Evolutionary conservation across 176 grass and related monocot genomes (phyloP).

Genomic region (Oryza glumipatula): DNA sequence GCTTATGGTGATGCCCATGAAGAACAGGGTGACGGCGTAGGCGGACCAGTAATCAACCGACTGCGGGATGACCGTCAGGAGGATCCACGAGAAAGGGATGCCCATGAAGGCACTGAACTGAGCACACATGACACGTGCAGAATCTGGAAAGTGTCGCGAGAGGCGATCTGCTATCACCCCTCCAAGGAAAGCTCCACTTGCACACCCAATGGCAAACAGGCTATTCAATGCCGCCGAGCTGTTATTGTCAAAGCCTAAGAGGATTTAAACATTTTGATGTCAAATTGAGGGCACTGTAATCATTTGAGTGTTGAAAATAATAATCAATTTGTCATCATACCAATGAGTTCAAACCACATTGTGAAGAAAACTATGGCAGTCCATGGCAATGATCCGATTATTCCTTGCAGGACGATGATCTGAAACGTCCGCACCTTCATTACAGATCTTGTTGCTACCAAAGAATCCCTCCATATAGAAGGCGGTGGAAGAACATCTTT

Average conservation of each 20-base stretch:
- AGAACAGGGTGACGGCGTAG: constrained; percentile 62
- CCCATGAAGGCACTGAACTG: constrained; percentile 98
- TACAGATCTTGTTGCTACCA: constrained; percentile 74
- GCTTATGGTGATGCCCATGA: constrained; percentile 83
- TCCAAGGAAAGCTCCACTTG: constrained; percentile 69
- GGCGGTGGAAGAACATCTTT: constrained; percentile 54
- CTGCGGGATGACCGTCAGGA: constrained; percentile 68
- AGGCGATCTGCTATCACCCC: constrained; percentile 75
- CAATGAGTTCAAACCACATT: constrained; percentile 97
- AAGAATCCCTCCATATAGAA: constrained; percentile 78
- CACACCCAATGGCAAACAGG: constrained; percentile 81
- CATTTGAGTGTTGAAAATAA: neutral
- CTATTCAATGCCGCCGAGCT: constrained; percentile 81
- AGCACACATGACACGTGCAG: constrained; percentile 83
- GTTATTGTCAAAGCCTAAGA: constrained; percentile 78
- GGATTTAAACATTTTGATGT: constrained; percentile 1
- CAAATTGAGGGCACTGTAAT: constrained; percentile 1
- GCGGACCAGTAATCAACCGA: constrained; percentile 65
- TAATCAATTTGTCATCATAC: constrained; percentile 40
- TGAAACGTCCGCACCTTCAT: constrained; percentile 91
- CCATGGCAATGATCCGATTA: constrained; percentile 90
- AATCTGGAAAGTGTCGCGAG: constrained; percentile 64
- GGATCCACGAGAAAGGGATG: constrained; percentile 86
- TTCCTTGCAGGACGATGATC: constrained; percentile 94
- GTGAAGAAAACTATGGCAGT: constrained; percentile 95